Evolutionary conservation across 805 yeast genomes (phyloP).

Genomic region (Kodamaea hsintzibuensis): DNA sequence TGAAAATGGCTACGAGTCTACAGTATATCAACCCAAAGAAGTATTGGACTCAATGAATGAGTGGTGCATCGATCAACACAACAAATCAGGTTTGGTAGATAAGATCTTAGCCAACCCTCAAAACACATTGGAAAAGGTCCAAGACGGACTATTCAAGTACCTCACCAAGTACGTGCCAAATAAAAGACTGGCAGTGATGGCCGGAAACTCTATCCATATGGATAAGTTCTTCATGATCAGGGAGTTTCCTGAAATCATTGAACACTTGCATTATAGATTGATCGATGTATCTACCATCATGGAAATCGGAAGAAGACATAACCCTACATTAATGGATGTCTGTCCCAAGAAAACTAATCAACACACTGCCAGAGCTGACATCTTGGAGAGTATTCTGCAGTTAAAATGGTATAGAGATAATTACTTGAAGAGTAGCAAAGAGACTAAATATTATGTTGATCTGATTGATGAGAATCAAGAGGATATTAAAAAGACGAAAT

Average conservation of each 20-base stretch:
- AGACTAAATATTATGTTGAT: slow-evolving; percentile 7
- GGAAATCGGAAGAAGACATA: slow-evolving; percentile 80
- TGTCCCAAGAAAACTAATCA: slow-evolving; percentile 64
- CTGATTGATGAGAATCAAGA: no score
- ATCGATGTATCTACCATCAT: slow-evolving; percentile 86
- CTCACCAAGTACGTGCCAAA: slow-evolving; percentile 54
- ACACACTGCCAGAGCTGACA: slow-evolving; percentile 90
- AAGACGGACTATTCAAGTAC: slow-evolving; percentile 62
- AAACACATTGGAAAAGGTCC: slow-evolving; percentile 60
- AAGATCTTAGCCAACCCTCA: slow-evolving; percentile 57
- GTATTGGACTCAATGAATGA: slow-evolving; percentile 73
- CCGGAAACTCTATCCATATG: slow-evolving; percentile 92
- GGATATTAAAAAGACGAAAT: no score
- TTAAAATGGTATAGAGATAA: slow-evolving; percentile 72
- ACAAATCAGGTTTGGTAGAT: slow-evolving; percentile 70
- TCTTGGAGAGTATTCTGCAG: slow-evolving; percentile 84
- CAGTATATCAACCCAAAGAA: slow-evolving; percentile 64
- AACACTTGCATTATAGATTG: slow-evolving; percentile 67
- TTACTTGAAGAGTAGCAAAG: slow-evolving; percentile 47
- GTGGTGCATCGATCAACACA: slow-evolving; percentile 89
- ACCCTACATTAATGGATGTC: slow-evolving; percentile 55
- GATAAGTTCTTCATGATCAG: slow-evolving; percentile 81
- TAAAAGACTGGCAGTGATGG: slow-evolving; percentile 64
- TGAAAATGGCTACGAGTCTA: slow-evolving; percentile 73
- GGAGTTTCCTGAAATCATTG: slow-evolving; percentile 78